Evolutionary conservation across 768 basidiomycete genomes (phyloP), one percentile per base, ranked within the genome.

Genomic region (Lepiota brunneoincarnata): DNA sequence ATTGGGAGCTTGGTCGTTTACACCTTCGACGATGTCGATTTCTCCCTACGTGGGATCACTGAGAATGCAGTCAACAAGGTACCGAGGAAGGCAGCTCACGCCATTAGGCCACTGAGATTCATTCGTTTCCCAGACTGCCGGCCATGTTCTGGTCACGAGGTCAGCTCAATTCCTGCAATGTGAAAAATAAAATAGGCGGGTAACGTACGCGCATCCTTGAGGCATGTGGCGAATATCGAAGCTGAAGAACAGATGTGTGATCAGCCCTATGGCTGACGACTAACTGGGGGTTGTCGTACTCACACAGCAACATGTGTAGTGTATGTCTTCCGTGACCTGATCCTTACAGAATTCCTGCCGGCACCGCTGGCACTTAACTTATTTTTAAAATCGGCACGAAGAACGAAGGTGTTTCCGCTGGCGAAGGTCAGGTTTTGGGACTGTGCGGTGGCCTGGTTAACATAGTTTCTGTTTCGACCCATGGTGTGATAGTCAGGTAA

Each of bases 111-210:
- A 87, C 49, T 69, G 67, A 4, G 63, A 56, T 34, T 71, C 78
- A 14, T 73, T 67, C 37, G 80, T 79, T 58, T 73, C 71, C 83
- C 82, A 84, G n/a, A 79, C 72, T 2, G 84, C 83, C 6, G 84
- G 73, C 74, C 74, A 75, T 12, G 72, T 74, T 23, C 73, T 73
- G 36, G 15, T 40, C 12, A 28, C 40, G 3, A 48, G 36, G 24
- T 46, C 15, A 49, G 49, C 18, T 57, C 17, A 10, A 39, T 17
- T 26, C 9, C 20, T 6, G 37, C 9, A 2, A 26, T 36, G 6
- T 23, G 28, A 7, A 6, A 18, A 11, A 9, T 0, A n/a, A 7
- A 24, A 21, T n/a, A 20, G 41, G 12, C 15, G 34, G 34, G 4
- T 18, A 9, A 64, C 67, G 38, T 46, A 70, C 71, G 64, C 68